phyloP scores from a whole-genome alignment of 495 filamentous ascomycete genomes.

The Podospora pseudocomata region DNA sequence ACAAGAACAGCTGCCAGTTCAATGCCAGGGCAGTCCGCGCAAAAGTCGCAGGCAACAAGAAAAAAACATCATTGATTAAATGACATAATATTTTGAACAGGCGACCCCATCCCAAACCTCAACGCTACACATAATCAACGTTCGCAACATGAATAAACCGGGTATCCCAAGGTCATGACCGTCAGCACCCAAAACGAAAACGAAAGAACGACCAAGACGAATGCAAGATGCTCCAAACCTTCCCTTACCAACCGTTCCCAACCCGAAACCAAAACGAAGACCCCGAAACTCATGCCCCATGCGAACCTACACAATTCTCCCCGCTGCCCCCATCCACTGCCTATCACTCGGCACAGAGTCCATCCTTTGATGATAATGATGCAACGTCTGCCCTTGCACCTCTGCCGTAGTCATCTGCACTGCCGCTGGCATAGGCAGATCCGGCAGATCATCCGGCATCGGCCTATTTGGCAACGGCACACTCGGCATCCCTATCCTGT shows the following conservation, averaged over 20 bases:
- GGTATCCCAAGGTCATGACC: conserved; percentile 18
- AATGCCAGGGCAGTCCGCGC: no score
- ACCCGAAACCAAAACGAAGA: background rate
- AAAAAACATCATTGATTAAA: no score
- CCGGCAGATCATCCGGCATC: background rate
- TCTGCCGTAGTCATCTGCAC: background rate
- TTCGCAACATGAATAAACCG: background rate
- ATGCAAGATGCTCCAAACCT: background rate
- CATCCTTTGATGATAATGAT: background rate
- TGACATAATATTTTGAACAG: no score
- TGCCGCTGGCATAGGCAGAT: no score
- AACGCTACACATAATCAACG: background rate
- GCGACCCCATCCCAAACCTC: background rate
- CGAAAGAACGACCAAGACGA: background rate
- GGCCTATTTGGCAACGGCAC: background rate
- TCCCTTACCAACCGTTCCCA: background rate
- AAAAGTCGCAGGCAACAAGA: no score
- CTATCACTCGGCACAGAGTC: background rate
- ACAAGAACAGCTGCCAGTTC: no score
- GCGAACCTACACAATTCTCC: background rate
- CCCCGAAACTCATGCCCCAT: background rate
- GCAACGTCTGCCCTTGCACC: no score
- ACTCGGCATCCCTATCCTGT: background rate
- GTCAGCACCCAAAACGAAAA: conserved; percentile 4
- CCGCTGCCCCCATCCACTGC: conserved; percentile 1